Evolutionary conservation across 768 basidiomycete species (phyloP).

Genomic region (Lentinula aciculospora): DNA sequence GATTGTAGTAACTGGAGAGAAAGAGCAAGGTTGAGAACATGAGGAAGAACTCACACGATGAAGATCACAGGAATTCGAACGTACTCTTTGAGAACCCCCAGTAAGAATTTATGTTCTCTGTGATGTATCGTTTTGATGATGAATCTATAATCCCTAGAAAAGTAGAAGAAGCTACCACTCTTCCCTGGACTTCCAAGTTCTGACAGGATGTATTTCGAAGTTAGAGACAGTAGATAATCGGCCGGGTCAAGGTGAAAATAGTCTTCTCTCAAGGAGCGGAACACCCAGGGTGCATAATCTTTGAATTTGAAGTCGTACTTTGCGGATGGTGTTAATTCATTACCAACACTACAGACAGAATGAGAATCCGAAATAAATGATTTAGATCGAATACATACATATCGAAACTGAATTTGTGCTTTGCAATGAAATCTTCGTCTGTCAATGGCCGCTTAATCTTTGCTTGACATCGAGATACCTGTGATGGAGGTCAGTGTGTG

Average conservation of each 20-base stretch:
- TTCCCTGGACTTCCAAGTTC: constrained; percentile 98
- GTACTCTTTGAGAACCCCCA: constrained; percentile 64
- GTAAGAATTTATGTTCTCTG: constrained; percentile 89
- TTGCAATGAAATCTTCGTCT: constrained; percentile 79
- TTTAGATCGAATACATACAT: constrained; percentile 52
- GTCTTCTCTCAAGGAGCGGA: constrained; percentile 91
- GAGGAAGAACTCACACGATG: too few species aligned
- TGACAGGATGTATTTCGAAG: constrained; percentile 95
- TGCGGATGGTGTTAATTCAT: constrained; percentile 96
- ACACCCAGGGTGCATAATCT: constrained; percentile 98
- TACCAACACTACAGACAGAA: constrained; percentile 63
- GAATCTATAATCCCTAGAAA: constrained; percentile 96
- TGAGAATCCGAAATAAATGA: neutral
- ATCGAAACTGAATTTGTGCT: constrained; percentile 96
- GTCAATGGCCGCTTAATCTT: constrained; percentile 86
- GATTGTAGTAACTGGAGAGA: constrained; percentile 55
- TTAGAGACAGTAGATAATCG: constrained; percentile 94
- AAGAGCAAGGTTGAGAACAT: neutral
- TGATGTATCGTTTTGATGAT: constrained; percentile 99
- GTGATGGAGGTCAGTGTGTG: constrained; percentile 11
- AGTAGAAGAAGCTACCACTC: constrained; percentile 99
- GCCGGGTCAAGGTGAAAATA: constrained; percentile 94
- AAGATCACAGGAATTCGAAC: neutral
- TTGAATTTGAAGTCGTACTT: constrained; percentile 99
- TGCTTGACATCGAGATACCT: constrained; percentile 96